Base-by-base conservation (phyloP, 2,329 filamentous ascomycete genomes). In the Waltergamsia citrina region DNA sequence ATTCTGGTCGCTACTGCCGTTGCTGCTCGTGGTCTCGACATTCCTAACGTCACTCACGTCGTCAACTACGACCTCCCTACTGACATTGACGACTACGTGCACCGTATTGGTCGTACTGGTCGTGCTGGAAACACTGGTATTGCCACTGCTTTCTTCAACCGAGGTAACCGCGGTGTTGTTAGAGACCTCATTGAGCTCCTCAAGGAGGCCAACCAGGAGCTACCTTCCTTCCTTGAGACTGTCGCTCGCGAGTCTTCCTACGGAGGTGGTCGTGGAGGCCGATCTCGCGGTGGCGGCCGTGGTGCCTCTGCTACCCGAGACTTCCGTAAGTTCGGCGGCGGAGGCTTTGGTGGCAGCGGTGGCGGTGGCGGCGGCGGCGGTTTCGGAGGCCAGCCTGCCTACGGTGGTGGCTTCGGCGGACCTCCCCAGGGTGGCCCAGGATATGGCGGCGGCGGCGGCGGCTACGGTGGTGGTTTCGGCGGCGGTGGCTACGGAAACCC, bases 21-120 rank as follows among this genome's bases (percentile, higher is more conserved):
- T 51, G 92, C 92, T 50, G 92, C 92, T 38, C 72, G 74, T 69
- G 82, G 85, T 65, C 69, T 94, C 11, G 90, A 96, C 70, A 95
- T 98, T 27, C 87, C 90, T 10, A 94, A 95, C 46, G 92, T 98
- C 41, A 90, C 79, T 28, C 92, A 98, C 64, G 92, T 98, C 32
- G 79, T 98, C 73, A 98, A 98, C 72, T 98, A 98, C 62, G 92
- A 98, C 60, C 75, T 98, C n/a, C 92, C 92, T 32, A 95, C 88
- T 37, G 92, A 96, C 54, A 94, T 96, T 51, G 92, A 96, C 52
- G 92, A 96, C 63, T 98, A 98, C 50, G 92, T 98, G 38, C 92
- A 98, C 65, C 85, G 92, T 60, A 98, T 98, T 53, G 92, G 92
- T 81, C 92, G 92, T 90, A 98, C 92, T 45, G 92, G 92, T 57